A percentile compares a stretch with the other conserved stretches of the same genome.
Evolutionary conservation across 2,329 filamentous ascomycete genomes (phyloP).

Genomic region (Neonectria hederae): DNA sequence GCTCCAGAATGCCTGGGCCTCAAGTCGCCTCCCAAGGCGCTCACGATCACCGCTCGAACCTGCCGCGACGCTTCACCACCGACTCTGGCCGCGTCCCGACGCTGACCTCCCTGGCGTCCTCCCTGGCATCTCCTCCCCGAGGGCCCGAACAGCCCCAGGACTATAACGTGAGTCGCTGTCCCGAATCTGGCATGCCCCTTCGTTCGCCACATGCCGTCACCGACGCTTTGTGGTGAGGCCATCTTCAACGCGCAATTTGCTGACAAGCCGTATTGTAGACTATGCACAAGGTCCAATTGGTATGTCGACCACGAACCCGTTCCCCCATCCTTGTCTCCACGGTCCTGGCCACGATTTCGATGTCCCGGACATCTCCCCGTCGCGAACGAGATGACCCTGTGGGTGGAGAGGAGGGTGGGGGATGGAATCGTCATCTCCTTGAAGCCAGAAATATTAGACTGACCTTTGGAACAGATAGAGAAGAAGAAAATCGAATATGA

Average conservation of each 20-base stretch:
- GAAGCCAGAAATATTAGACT: conserved; percentile 38
- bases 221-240: background rate
- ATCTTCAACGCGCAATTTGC: conserved; percentile 16
- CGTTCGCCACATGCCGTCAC: background rate
- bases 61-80: conserved; percentile 93
- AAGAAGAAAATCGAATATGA: conserved; percentile 96
- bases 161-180: conserved; percentile 52
- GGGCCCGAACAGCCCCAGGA: conserved; percentile 59
- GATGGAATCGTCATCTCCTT: background rate
- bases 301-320: conserved; percentile 57
- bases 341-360: conserved; percentile 11
- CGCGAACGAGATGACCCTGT: conserved; percentile 3
- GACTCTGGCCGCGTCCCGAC: conserved; percentile 87
- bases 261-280: conserved; percentile 56
- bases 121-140: conserved; percentile 62
- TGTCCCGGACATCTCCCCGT: background rate
- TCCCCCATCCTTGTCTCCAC: conserved; percentile 3
- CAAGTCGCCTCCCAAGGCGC: conserved; percentile 51
- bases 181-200: background rate
- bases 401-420: background rate
- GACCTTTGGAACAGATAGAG: conserved; percentile 73
- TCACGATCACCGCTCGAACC: conserved; percentile 76
- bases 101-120: conserved; percentile 59
- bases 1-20: conserved; percentile 68
- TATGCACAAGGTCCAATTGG: conserved; percentile 79